Evolutionary conservation across 2,329 filamentous ascomycete genomes (phyloP).

Genomic region (Fusarium circinatum): DNA sequence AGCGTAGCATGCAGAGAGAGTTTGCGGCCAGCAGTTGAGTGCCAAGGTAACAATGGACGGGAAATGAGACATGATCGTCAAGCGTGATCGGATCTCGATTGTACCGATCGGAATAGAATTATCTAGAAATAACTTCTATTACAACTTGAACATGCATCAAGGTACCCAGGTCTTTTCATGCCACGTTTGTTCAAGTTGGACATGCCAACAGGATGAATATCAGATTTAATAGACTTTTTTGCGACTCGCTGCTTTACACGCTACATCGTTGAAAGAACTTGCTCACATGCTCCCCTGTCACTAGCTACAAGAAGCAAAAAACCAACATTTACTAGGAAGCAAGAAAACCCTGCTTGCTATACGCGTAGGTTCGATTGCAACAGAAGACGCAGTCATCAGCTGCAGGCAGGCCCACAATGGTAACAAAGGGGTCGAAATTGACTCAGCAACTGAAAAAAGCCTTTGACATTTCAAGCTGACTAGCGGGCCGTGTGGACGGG

Average conservation of each 20-base stretch:
- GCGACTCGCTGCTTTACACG: neutral
- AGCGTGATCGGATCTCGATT: constrained; percentile 39
- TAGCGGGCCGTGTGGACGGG: constrained; percentile 18
- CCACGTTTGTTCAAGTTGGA: neutral
- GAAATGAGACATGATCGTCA: constrained; percentile 5
- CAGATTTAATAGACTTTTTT: neutral
- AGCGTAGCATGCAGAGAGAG: constrained; percentile 1
- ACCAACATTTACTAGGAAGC: neutral
- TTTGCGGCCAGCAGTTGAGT: neutral
- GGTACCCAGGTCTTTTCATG: neutral
- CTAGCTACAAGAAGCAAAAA: neutral
- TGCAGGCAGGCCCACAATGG: neutral
- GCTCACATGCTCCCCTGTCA: neutral
- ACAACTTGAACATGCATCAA: neutral
- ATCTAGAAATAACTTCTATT: neutral
- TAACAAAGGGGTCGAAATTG: constrained; percentile 7
- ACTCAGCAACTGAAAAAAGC: neutral
- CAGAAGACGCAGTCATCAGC: neutral
- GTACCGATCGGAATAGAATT: constrained; percentile 12
- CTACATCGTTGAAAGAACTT: neutral
- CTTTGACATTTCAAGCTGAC: neutral
- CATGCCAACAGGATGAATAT: neutral
- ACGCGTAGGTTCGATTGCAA: neutral
- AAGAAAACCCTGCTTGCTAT: neutral
- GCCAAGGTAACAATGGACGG: constrained; percentile 1